Evolutionary conservation across 495 filamentous ascomycete genomes (phyloP).

Genomic region (Penicillium silybi): DNA sequence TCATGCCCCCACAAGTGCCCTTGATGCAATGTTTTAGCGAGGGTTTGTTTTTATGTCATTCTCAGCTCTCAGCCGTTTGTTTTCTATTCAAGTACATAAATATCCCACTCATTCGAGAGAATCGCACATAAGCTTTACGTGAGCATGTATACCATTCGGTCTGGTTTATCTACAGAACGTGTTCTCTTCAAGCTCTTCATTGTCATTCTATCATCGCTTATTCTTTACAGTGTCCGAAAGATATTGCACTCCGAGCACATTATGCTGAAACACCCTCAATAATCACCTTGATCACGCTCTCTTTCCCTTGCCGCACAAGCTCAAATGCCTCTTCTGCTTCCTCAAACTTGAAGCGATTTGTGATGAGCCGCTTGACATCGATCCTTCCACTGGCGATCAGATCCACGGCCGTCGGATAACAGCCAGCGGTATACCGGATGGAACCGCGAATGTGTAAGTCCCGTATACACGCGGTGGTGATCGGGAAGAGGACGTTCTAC

Average conservation of each 20-base stretch:
- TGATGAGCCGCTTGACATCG: slow-evolving; percentile 69
- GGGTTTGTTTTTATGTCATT: background rate
- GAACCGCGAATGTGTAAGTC: slow-evolving; percentile 77
- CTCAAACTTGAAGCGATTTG: slow-evolving; percentile 63
- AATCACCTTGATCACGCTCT: slow-evolving; percentile 77
- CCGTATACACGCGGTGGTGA: slow-evolving; percentile 77
- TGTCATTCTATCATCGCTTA: background rate
- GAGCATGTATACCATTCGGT: background rate
- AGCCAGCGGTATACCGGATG: slow-evolving; percentile 76
- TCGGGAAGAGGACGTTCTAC: slow-evolving; percentile 73
- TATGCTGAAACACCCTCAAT: slow-evolving; percentile 56
- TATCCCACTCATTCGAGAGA: background rate
- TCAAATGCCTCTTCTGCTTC: slow-evolving; percentile 76
- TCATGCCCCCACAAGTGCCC: background rate
- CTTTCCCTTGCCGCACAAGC: slow-evolving; percentile 69
- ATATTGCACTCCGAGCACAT: background rate
- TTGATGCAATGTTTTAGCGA: background rate
- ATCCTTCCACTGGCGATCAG: slow-evolving; percentile 64
- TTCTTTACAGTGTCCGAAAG: background rate
- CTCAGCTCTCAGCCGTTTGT: background rate
- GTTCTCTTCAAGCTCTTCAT: background rate
- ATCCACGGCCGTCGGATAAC: slow-evolving; percentile 72
- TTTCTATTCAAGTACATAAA: background rate
- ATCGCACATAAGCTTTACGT: background rate
- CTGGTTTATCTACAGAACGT: background rate